These are phyloP conservation scores for Thielaviopsis punctulata DNA, from an alignment of 2,329 filamentous ascomycete genomes.

Conservation along the genomic window DNA sequence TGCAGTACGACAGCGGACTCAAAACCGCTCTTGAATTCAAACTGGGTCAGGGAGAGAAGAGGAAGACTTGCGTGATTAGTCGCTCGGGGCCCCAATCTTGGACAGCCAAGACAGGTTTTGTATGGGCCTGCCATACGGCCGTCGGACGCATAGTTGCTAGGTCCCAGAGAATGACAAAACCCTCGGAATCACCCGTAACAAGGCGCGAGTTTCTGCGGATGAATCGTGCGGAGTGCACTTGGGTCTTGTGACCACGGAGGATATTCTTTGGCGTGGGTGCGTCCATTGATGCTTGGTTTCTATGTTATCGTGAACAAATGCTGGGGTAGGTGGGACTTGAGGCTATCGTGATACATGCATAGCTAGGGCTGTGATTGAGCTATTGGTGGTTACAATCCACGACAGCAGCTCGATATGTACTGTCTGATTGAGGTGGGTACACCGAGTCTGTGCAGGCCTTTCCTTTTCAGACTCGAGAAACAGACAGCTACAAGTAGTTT, in stretches of 20 bases:
- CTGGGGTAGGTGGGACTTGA: neutral
- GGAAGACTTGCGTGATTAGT: slow-evolving; percentile 58
- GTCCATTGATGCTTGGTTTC: too few species aligned
- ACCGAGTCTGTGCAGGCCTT: too few species aligned
- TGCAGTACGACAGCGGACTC: neutral
- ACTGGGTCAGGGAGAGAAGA: neutral
- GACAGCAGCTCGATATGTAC: too few species aligned
- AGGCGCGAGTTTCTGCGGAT: slow-evolving; percentile 57
- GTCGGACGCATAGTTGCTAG: slow-evolving; percentile 62
- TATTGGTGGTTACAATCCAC: too few species aligned
- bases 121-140: slow-evolving; percentile 76
- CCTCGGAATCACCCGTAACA: slow-evolving; percentile 74
- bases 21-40: neutral
- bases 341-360: neutral
- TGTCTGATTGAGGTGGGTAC: too few species aligned
- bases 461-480: too few species aligned
- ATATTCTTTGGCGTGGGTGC: slow-evolving; percentile 34
- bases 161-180: slow-evolving; percentile 77
- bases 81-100: slow-evolving; percentile 53
- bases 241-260: slow-evolving; percentile 67
- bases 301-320: neutral
- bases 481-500: too few species aligned
- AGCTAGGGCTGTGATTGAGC: too few species aligned
- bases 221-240: slow-evolving; percentile 64
- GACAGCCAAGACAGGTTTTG: slow-evolving; percentile 58